Base-by-base conservation (phyloP, 495 filamentous ascomycete species). In the Penicillium parvum region DNA sequence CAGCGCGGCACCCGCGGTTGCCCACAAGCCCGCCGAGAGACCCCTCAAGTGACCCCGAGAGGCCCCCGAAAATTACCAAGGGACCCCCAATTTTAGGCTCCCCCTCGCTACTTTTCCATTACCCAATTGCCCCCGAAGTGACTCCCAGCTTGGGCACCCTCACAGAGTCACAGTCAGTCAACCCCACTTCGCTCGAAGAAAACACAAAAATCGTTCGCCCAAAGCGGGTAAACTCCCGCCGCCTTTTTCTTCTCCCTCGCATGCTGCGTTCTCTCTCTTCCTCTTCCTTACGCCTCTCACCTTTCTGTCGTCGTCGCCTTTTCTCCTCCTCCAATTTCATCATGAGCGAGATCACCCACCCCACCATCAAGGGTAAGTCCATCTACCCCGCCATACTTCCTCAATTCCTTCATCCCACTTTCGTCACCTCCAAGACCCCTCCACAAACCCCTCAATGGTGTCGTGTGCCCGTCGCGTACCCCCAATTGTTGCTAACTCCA, bases 321-420 rank as follows among this genome's bases (percentile, higher is more conserved):
- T 44, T 37, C 36, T 42, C 27, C 37, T 52, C 50, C 27, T 57
- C 53, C 43, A 49, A 49, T 23, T 14, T 50, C 64, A 70, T 35
- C 28, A 79, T 79, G 76, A 68, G 63, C 63, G 74, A 79, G 45
- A 76, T 79, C 59, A 68, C 67, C 40, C 76, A 79, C 67, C 74
- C 76, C 48, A 78, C 76, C 46, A 79, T 79, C 59, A 65, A 82
- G 68, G 78, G 80, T 79, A 69, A 43, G 68, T 52, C 41, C 12
- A 33, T 37, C 20, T 33, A 9, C 21, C 8, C 14, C 25, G 4
- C 32, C 11, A 17, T 16, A 2, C 14, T 32, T 49, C 20, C 37
- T 32, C 22, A 15, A 22, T 17, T 15, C 21, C 36, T 27, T 34
- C 45, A 40, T 35, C 39, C 39, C 28, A 32, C 19, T 33, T 42